Evolutionary conservation across 306 rosid species (phyloP).

Genomic region (Quercus suber): DNA sequence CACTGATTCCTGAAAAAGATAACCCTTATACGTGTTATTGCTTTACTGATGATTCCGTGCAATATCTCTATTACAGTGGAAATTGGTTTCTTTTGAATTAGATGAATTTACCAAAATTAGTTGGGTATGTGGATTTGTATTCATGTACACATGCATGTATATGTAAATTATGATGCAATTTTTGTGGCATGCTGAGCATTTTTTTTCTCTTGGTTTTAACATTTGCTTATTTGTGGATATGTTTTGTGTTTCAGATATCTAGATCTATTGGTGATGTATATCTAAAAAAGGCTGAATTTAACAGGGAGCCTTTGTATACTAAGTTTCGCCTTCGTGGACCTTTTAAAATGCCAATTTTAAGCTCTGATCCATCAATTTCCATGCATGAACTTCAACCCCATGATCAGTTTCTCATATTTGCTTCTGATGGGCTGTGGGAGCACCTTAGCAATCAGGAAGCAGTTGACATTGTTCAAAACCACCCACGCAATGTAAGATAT

Average conservation of each 20-base stretch:
- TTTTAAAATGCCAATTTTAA: conserved; percentile 72
- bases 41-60: neutral
- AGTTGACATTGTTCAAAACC: conserved; percentile 72
- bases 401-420: conserved; percentile 78
- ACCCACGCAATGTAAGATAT: conserved; percentile 68
- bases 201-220: no score
- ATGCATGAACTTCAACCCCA: conserved; percentile 64
- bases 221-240: neutral
- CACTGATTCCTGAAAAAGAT: neutral
- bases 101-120: neutral
- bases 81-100: conserved; percentile 12
- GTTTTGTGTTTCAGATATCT: conserved; percentile 57
- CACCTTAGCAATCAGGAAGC: conserved; percentile 90
- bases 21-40: neutral
- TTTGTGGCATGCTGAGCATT: neutral
- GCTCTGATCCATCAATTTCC: conserved; percentile 79
- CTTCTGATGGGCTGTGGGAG: conserved; percentile 97
- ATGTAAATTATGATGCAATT: neutral
- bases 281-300: conserved; percentile 79
- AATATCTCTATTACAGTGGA: neutral
- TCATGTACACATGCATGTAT: neutral
- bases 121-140: neutral
- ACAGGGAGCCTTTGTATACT: conserved; percentile 69
- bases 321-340: conserved; percentile 77
- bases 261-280: conserved; percentile 82